A percentile compares a stretch with the other conserved stretches of the same genome.
Evolutionary conservation across 2,329 filamentous ascomycete genomes (phyloP).

Genomic region (Phialocephala sp.): DNA sequence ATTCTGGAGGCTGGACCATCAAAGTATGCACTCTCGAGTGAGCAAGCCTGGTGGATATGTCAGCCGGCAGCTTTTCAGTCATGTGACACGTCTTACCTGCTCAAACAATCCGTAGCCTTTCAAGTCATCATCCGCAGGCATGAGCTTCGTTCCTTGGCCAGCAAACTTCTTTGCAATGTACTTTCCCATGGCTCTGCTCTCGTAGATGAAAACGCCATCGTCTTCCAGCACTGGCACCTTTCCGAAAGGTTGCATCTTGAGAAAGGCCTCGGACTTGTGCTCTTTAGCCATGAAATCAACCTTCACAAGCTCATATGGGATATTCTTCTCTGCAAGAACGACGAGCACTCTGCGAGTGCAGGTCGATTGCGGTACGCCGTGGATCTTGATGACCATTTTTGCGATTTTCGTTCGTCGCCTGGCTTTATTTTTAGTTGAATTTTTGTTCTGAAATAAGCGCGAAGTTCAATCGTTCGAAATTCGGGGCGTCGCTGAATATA

Average conservation of each 20-base stretch:
- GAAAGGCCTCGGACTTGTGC: conserved; percentile 38
- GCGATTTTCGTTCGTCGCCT: not conserved
- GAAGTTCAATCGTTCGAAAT: not conserved
- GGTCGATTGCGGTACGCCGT: conserved; percentile 39
- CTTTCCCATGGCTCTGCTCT: conserved; percentile 44
- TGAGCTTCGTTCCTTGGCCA: conserved; percentile 36
- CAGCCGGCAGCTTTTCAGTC: conserved; percentile 3
- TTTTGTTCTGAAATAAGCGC: not conserved
- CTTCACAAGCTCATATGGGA: conserved; percentile 39
- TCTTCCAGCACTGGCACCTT: conserved; percentile 46
- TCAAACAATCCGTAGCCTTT: conserved; percentile 36
- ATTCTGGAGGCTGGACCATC: conserved; percentile 24
- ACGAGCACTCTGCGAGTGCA: conserved; percentile 41
- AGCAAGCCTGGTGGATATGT: conserved; percentile 28
- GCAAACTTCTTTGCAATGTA: conserved; percentile 42
- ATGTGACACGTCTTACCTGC: conserved; percentile 29
- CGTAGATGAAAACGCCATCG: conserved; percentile 42
- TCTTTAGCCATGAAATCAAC: conserved; percentile 38
- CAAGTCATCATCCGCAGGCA: conserved; percentile 36
- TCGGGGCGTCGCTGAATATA: not conserved
- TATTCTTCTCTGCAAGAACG: conserved; percentile 41
- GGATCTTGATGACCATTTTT: conserved; percentile 44
- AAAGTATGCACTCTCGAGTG: conserved; percentile 40
- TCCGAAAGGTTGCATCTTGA: conserved; percentile 44
- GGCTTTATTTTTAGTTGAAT: not conserved